Evolutionary conservation across 352 stramenopile genomes (phyloP).

Genomic region (Globisporangium okanoganense): DNA sequence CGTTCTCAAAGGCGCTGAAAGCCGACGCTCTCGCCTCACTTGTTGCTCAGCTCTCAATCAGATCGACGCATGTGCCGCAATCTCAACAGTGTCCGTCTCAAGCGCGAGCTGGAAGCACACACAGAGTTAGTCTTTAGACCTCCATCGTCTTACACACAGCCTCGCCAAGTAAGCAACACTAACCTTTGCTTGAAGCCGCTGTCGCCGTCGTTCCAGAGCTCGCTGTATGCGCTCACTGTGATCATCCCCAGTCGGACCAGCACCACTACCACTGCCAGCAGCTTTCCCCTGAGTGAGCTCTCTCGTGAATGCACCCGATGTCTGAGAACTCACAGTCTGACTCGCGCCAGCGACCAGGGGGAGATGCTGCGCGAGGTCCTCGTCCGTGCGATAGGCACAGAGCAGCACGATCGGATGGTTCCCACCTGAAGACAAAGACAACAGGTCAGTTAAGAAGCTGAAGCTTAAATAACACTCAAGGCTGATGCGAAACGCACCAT

Average conservation of each 20-base stretch:
- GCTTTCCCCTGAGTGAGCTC: not conserved
- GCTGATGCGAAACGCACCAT: conserved; percentile 24
- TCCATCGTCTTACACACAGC: not conserved
- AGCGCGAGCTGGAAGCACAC: conserved; percentile 9
- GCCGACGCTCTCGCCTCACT: not conserved
- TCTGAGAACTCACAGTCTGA: not conserved
- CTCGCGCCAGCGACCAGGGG: not conserved
- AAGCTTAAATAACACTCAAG: too few species aligned
- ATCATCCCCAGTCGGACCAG: conserved; percentile 11
- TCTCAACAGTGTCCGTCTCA: conserved; percentile 10
- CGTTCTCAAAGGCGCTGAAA: too few species aligned
- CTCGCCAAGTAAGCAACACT: not conserved
- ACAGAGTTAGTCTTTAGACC: not conserved
- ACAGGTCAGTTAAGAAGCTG: not conserved
- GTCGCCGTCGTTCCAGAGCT: conserved; percentile 36
- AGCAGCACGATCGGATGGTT: conserved; percentile 64
- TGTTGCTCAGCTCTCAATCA: not conserved
- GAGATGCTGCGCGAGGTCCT: conserved; percentile 25
- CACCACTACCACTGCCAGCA: conserved; percentile 7
- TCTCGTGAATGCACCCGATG: not conserved
- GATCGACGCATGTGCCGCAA: conserved; percentile 3
- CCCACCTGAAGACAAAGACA: conserved; percentile 23
- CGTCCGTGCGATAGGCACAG: conserved; percentile 37
- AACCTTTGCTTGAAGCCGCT: conserved; percentile 46
- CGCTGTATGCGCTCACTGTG: conserved; percentile 37